phyloP scores from a whole-genome alignment of 2,329 filamentous ascomycete genomes.

The Botrytis pseudocinerea region DNA sequence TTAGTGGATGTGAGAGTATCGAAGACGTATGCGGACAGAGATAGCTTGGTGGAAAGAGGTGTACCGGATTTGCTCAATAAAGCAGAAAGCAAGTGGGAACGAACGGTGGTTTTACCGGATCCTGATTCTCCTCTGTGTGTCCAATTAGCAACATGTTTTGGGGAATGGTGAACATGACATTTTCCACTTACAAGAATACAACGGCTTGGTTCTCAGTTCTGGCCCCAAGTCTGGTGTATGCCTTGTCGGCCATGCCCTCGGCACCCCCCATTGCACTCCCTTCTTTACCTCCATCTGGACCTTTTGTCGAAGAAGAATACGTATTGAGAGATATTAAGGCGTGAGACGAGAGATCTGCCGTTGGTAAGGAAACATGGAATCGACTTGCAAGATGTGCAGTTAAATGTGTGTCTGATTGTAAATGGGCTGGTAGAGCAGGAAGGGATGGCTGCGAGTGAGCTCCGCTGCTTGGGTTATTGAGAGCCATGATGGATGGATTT shows the following conservation, averaged over 20 bases:
- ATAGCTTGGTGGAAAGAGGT: conserved; percentile 88
- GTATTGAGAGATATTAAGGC: conserved; percentile 92
- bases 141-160: conserved; percentile 24
- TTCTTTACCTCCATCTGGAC: conserved; percentile 85
- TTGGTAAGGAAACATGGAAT: conserved; percentile 88
- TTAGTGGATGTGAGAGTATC: conserved; percentile 97
- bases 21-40: conserved; percentile 91
- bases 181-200: conserved; percentile 76
- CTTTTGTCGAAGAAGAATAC: conserved; percentile 84
- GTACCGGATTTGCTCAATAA: conserved; percentile 89
- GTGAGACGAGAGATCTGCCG: conserved; percentile 85
- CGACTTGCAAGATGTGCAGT: conserved; percentile 83
- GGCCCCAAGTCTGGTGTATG: conserved; percentile 81
- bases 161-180: background rate
- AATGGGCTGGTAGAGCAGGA: conserved; percentile 81
- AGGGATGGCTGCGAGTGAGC: conserved; percentile 82
- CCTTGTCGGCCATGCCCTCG: conserved; percentile 85
- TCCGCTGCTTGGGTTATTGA: conserved; percentile 51
- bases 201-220: conserved; percentile 92
- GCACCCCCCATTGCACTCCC: conserved; percentile 90
- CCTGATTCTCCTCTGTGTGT: conserved; percentile 82
- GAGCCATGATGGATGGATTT: conserved; percentile 54
- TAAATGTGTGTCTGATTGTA: conserved; percentile 74
- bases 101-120: conserved; percentile 91
- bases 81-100: conserved; percentile 82